These are phyloP conservation scores for Psilocybe mexicana DNA, from an alignment of 1,284 basidiomycete species.

Conservation along the genomic window DNA sequence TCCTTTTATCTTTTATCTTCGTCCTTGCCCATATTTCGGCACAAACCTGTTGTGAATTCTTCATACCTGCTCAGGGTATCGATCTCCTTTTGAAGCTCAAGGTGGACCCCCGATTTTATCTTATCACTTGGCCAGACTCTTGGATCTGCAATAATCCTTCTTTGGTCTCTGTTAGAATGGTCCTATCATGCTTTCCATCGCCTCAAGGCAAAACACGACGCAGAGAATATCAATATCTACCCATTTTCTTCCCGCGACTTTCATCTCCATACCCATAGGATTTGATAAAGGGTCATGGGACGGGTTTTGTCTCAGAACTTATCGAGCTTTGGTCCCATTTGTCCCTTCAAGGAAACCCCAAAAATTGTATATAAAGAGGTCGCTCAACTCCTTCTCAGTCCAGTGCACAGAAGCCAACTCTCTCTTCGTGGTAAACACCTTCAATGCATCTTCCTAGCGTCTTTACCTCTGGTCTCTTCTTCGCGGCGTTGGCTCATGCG, in stretches of 20 bases:
- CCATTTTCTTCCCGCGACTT: constrained; percentile 20
- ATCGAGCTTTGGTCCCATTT: constrained; percentile 5
- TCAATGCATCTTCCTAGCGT: constrained; percentile 23
- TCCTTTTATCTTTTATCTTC: constrained; percentile 13
- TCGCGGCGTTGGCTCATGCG: constrained; percentile 38
- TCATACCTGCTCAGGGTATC: not conserved
- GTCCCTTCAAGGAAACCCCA: not conserved
- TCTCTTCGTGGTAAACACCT: constrained; percentile 8
- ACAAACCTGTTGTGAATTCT: not conserved
- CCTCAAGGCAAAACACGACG: constrained; percentile 45
- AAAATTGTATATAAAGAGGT: constrained; percentile 14
- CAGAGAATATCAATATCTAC: constrained; percentile 19
- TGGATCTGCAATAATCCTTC: not conserved
- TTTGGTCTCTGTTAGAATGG: constrained; percentile 20
- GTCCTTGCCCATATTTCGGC: constrained; percentile 3
- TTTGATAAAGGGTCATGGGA: constrained; percentile 19
- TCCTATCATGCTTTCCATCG: constrained; percentile 28
- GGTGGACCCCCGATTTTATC: constrained; percentile 3
- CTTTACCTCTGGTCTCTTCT: constrained; percentile 24
- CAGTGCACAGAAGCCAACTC: not conserved
- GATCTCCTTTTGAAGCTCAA: not conserved
- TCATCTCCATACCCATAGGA: constrained; percentile 21
- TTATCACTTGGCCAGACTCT: constrained; percentile 19
- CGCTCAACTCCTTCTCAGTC: not conserved
- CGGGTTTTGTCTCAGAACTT: constrained; percentile 12